Percentiles rank a stretch among this genome's conserved stretches.
phyloP scores from a whole-genome alignment of 306 rosid genomes.

The Canavalia gladiata region DNA sequence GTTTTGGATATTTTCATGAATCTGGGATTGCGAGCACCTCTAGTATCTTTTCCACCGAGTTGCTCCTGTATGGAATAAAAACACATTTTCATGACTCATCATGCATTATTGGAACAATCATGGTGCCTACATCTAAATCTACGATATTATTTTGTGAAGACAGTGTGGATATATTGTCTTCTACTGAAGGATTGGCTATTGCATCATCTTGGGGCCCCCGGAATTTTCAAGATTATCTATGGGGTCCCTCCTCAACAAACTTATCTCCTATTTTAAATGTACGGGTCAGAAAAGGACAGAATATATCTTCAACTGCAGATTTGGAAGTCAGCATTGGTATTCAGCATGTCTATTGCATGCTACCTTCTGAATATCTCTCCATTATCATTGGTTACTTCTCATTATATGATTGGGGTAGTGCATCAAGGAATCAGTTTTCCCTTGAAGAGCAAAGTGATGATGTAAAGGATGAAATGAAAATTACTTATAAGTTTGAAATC shows the following conservation, averaged over 20 bases:
- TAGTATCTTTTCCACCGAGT: slow-evolving; percentile 58
- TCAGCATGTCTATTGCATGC: slow-evolving; percentile 89
- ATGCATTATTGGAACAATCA: slow-evolving; percentile 74
- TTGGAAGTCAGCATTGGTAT: slow-evolving; percentile 72
- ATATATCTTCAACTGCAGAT: slow-evolving; percentile 51
- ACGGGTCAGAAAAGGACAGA: slow-evolving; percentile 64
- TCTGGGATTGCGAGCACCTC: slow-evolving; percentile 52
- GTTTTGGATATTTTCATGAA: slow-evolving; percentile 44
- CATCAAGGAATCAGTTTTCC: slow-evolving; percentile 53
- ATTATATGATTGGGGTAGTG: slow-evolving; percentile 78
- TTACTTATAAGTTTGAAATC: slow-evolving; percentile 79
- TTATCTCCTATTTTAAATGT: slow-evolving; percentile 84
- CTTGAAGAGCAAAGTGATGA: slow-evolving; percentile 50
- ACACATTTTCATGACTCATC: slow-evolving; percentile 90
- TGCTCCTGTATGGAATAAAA: slow-evolving; percentile 64
- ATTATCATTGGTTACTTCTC: slow-evolving; percentile 87
- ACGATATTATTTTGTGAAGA: slow-evolving; percentile 66
- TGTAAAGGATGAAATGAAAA: slow-evolving; percentile 55
- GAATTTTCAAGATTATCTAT: slow-evolving; percentile 68
- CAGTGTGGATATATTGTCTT: slow-evolving; percentile 67
- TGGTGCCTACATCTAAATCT: slow-evolving; percentile 66
- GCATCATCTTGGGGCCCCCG: slow-evolving; percentile 76
- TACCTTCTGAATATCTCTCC: slow-evolving; percentile 90
- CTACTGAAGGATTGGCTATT: slow-evolving; percentile 79
- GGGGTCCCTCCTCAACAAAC: slow-evolving; percentile 80